Evolutionary conservation across 2,329 filamentous ascomycete species (phyloP).

Genomic region (Arthroderma uncinatum): DNA sequence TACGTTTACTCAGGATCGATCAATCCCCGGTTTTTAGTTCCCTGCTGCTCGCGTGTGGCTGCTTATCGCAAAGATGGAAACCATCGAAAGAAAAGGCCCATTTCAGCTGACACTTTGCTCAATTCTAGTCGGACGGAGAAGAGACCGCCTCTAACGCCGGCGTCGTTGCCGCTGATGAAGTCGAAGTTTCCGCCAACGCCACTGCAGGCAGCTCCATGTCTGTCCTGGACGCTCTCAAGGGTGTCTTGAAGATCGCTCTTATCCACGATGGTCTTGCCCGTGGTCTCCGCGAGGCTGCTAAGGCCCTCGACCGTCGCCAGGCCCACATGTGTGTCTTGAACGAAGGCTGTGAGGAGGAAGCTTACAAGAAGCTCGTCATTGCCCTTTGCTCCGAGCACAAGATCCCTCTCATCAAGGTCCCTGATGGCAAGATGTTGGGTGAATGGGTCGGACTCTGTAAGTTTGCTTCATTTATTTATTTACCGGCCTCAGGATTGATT

Average conservation of each 20-base stretch:
- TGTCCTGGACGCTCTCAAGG: constrained; percentile 96
- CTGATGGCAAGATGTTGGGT: constrained; percentile 98
- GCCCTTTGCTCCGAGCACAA: constrained; percentile 99
- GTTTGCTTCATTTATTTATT: constrained; percentile 36
- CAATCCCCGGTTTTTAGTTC: no score
- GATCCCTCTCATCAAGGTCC: constrained; percentile 99
- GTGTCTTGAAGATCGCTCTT: constrained; percentile 93
- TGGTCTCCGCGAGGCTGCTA: constrained; percentile 95
- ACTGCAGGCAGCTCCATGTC: constrained; percentile 73
- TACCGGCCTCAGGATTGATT: neutral
- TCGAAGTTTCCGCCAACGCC: constrained; percentile 90
- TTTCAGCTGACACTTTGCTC: neutral
- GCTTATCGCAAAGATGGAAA: neutral
- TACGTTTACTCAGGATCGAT: constrained; percentile 20
- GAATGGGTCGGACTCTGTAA: constrained; percentile 99
- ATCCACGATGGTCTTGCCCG: constrained; percentile 99
- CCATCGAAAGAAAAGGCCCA: neutral
- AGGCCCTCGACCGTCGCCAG: constrained; percentile 96
- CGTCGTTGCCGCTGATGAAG: constrained; percentile 65
- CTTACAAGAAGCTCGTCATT: constrained; percentile 99
- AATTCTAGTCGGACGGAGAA: constrained; percentile 95
- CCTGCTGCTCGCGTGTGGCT: neutral
- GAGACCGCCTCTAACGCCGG: constrained; percentile 59
- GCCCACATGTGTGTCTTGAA: constrained; percentile 99
- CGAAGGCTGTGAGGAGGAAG: constrained; percentile 99